Base-by-base conservation (phyloP, 352 stramenopile genomes). In the Phytophthora litchii region DNA sequence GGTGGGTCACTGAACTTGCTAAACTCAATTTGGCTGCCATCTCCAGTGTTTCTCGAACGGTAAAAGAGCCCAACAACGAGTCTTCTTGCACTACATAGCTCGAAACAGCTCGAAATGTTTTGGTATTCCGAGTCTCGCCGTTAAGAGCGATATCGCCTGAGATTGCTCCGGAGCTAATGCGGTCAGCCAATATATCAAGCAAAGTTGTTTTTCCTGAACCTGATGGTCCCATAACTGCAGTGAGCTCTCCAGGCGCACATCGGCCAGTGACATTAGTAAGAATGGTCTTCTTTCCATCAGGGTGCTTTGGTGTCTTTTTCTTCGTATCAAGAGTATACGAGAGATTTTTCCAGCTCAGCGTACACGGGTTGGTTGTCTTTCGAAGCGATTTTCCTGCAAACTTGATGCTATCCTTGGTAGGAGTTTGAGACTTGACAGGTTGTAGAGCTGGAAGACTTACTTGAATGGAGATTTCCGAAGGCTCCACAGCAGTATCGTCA, bases 1-100 rank as follows among this genome's bases (percentile, higher is more conserved):
- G 47, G n/a, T 70, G 52, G 1, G 62, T 50, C 0, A 86, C 57
- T 17, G 73, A 59, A n/a, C 48, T 70, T 0, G 78, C 70, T 3
- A 91, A 37, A 41, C 62, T 83, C 9, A 91, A 57, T 13, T 69
- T 67, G 1, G 79, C 82, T 1, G 77, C 79, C 64, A 89, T 86
- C 29, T 80, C 64, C 3, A 89, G 63, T 16, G 79, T 89, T 69
- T 91, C 79, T 1, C 78, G 68, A 11, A 89, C 81, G 0, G 79
- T 87, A 38, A 91, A 87, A 9, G 80, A 83, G 5, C 79, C 81
- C 8, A 88, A 45, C 0, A 91, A 67, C 3, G 75, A 74, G 21
- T 70, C 65, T 31, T 91, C 77, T 48, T 81, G 81, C 0, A 72
- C 51, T 3, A 91, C 81, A 56, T 91, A 91, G 52, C 61, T 83